Evolutionary conservation across 1,139 yeast genomes (phyloP), one percentile per base, ranked within the genome.

Genomic region (Suhomyces ambrosiae): DNA sequence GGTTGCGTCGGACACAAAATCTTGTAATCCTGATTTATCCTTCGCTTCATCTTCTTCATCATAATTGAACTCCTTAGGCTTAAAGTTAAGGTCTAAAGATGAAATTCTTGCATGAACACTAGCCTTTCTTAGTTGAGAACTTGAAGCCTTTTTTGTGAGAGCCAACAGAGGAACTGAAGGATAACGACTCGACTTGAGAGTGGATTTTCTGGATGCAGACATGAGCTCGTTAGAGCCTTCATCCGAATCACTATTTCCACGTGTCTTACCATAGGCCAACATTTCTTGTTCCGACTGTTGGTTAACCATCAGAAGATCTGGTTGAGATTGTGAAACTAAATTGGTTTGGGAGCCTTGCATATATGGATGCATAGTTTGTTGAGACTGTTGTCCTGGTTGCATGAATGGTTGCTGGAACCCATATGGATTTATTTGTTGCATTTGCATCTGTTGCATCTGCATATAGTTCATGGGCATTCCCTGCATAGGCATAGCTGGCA

Each of bases 101-200:
- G 55, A 41, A 5, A 54, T 47, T 41, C 69, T 49, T 25, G 33
- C 33, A 10, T 35, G 38, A 7, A 14, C 22, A 25, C 37, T 28
- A 9, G 37, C 23, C 16, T 29, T 38, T 35, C 45, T 38, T 16
- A 33, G 14, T 9, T 35, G 33, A 10, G 34, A 14, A 10, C 24
- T 26, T 6, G 38, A 19, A 10, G 21, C n/a, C 14, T 25, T 30
- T 19, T 38, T 35, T 11, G 21, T 34, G 23, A 41, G 41, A 5
- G 45, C 40, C 25, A 47, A 38, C 52, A 49, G 54, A 4, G 76
- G 75, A 7, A 63, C 65, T 13, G 74, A 67, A 6, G 72, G 61
- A 35, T 54, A 65, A 35, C 75, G 54, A 39, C 54, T 67, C 5
- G 71, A 61, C 46, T 60, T 65, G 24, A 65, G 46, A 5, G 69